phyloP scores from a whole-genome alignment of 345 rosid genomes.

The Euphorbia lathyris region DNA sequence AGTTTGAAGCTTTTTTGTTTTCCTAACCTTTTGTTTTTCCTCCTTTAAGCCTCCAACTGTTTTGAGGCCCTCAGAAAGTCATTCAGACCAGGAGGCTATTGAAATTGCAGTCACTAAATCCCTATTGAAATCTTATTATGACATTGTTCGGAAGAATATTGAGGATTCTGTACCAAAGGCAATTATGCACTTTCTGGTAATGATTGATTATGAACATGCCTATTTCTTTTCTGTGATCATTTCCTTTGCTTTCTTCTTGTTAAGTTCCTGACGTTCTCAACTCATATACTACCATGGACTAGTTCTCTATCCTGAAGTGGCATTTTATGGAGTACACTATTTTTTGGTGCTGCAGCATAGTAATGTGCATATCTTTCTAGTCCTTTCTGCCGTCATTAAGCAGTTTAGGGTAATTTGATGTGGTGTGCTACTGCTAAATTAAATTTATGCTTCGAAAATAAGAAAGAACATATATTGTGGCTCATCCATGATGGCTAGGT shows the following conservation, averaged over 20 bases:
- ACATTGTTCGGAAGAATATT: conserved; percentile 90
- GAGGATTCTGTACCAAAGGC: conserved; percentile 90
- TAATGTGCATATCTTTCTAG: background rate
- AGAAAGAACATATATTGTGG: too few species aligned
- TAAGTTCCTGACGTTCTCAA: background rate
- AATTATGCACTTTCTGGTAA: conserved; percentile 96
- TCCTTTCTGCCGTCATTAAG: too few species aligned
- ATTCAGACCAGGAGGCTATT: conserved; percentile 75
- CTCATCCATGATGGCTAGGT: too few species aligned
- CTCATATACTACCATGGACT: too few species aligned
- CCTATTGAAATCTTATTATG: conserved; percentile 84
- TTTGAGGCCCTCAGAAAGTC: conserved; percentile 79
- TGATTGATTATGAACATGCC: conserved; percentile 1
- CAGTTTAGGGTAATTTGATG: too few species aligned
- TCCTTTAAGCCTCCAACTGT: conserved; percentile 74
- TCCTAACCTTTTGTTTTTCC: conserved; percentile 12
- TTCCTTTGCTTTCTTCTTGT: background rate
- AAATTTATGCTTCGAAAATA: too few species aligned
- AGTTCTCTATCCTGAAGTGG: background rate
- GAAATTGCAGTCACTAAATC: conserved; percentile 79
- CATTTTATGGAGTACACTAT: background rate
- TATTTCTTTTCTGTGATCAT: conserved; percentile 3
- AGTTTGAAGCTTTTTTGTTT: background rate
- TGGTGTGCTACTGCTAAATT: too few species aligned
- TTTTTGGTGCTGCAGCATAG: background rate